A percentile compares a stretch with the other conserved stretches of the same genome.
phyloP scores from a whole-genome alignment of 2,329 filamentous ascomycete species.

The Trichoderma lentiforme region DNA sequence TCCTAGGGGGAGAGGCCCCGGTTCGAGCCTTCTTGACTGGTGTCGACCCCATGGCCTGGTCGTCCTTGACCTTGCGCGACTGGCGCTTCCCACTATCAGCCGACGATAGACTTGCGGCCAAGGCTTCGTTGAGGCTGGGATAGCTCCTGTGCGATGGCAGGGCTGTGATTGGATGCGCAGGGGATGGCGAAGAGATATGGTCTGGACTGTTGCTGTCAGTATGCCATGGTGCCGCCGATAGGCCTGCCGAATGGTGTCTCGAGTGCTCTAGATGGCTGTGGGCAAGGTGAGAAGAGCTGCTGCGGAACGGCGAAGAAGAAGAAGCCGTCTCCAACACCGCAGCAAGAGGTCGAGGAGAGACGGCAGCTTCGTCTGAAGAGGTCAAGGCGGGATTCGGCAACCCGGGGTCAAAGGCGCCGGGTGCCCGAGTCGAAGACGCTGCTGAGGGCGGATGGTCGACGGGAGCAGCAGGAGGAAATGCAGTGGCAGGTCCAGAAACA shows the following conservation, averaged over 20 bases:
- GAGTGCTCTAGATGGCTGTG: slow-evolving; percentile 12
- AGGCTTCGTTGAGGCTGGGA: not conserved
- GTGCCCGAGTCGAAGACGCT: slow-evolving; percentile 8
- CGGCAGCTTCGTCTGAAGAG: slow-evolving; percentile 3
- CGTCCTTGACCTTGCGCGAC: slow-evolving; percentile 21
- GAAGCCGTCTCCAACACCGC: not conserved
- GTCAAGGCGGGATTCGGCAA: not conserved
- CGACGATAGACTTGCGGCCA: slow-evolving; percentile 21
- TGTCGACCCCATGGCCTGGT: slow-evolving; percentile 32
- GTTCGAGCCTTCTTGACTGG: slow-evolving; percentile 47
- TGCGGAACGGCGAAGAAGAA: not conserved
- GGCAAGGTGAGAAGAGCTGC: not conserved
- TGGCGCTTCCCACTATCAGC: slow-evolving; percentile 28
- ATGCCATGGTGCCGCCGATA: slow-evolving; percentile 20
- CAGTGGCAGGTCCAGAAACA: not conserved
- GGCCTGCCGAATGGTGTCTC: slow-evolving; percentile 18
- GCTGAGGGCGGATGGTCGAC: slow-evolving; percentile 10
- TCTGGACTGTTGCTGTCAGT: slow-evolving; percentile 18
- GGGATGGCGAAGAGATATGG: slow-evolving; percentile 15
- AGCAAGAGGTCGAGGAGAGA: not conserved
- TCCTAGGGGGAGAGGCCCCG: slow-evolving; percentile 44
- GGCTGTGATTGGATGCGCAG: not conserved
- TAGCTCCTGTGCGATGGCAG: not conserved
- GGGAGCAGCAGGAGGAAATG: not conserved
- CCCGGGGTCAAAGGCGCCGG: not conserved